Evolutionary conservation across 345 rosid species (phyloP).

Genomic region (Rhizophora apiculata): DNA sequence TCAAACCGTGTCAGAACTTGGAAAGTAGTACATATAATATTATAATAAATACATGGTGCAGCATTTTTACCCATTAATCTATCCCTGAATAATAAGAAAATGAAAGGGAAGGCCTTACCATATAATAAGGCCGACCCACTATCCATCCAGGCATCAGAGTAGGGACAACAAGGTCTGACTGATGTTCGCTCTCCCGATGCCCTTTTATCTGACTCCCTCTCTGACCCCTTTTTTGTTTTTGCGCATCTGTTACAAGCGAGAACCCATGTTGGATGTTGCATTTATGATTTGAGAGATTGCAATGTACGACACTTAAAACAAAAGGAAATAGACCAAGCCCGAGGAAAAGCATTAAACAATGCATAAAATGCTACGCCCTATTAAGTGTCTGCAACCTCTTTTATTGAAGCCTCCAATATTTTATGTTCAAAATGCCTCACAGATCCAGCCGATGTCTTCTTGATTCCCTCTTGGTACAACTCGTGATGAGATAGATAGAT

Average conservation of each 20-base stretch:
- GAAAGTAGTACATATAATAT: too few species aligned
- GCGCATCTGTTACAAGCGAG: constrained; percentile 33
- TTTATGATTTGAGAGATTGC: constrained; percentile 1
- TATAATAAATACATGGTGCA: constrained; percentile 8
- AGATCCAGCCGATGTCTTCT: constrained; percentile 53
- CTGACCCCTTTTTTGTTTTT: constrained; percentile 27
- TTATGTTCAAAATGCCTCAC: constrained; percentile 30
- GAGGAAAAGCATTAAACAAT: constrained; percentile 21
- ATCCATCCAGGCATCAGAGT: neutral
- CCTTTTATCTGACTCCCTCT: constrained; percentile 24
- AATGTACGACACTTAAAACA: constrained; percentile 44
- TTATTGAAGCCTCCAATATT: constrained; percentile 44
- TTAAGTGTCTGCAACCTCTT: constrained; percentile 37
- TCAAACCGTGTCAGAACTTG: constrained; percentile 33
- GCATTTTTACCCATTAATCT: neutral
- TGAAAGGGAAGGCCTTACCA: too few species aligned
- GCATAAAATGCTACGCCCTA: constrained; percentile 14
- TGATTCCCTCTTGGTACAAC: constrained; percentile 49
- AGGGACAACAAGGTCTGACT: constrained; percentile 16
- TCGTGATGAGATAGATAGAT: constrained; percentile 27
- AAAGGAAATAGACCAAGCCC: constrained; percentile 42
- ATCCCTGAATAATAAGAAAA: too few species aligned
- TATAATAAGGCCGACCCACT: constrained; percentile 1
- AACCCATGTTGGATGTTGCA: constrained; percentile 12
- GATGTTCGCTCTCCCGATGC: constrained; percentile 40